Percentiles rank a stretch among this genome's conserved stretches.
phyloP scores from a whole-genome alignment of 306 rosid species.

The Argentina anserina region DNA sequence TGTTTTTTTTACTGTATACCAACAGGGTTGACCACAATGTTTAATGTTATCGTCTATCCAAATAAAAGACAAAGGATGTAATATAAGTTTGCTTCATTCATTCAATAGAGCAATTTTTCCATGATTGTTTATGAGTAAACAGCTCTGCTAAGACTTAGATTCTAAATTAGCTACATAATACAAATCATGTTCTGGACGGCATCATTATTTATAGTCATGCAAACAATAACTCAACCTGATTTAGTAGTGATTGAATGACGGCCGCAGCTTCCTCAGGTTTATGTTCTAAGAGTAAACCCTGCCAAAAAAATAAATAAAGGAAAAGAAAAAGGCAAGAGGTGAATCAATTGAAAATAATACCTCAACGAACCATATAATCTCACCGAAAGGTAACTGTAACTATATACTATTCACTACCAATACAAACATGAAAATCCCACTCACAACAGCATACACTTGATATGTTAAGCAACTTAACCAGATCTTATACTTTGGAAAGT shows the following conservation, averaged over 20 bases:
- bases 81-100: not conserved
- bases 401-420: not conserved
- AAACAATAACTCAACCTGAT: constrained; percentile 50
- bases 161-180: not conserved
- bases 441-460: not conserved
- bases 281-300: constrained; percentile 72
- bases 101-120: not conserved
- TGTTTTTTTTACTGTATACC: not conserved
- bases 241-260: constrained; percentile 46
- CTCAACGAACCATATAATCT: not conserved
- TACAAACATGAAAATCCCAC: not conserved
- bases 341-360: constrained; percentile 8
- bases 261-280: constrained; percentile 73
- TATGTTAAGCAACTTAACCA: not conserved
- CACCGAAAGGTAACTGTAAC: not conserved
- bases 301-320: constrained; percentile 5
- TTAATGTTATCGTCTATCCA: not conserved
- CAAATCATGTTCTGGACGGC: not conserved
- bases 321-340: not conserved
- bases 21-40: not conserved
- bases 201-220: not conserved
- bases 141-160: not conserved
- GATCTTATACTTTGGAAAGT: not conserved
- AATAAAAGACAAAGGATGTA: not conserved
- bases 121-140: not conserved